These are phyloP conservation scores for Lipomyces spencermartinsiae DNA, from an alignment of 805 yeast species.

Conservation along the genomic window DNA sequence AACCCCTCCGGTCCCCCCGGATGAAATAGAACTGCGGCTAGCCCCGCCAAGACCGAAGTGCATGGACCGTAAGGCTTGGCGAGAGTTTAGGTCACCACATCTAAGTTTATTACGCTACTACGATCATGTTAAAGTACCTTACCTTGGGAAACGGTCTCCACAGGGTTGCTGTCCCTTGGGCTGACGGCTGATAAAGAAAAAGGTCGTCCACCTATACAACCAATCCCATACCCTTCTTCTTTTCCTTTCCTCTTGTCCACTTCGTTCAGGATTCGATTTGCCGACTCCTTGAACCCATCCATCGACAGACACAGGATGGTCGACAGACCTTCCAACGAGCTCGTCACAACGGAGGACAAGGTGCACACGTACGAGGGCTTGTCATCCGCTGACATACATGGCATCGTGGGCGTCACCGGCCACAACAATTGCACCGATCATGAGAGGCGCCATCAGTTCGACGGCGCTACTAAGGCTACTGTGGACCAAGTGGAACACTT, in stretches of 20 bases:
- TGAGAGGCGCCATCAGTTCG: conserved; percentile 2
- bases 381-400: conserved; percentile 4
- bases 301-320: conserved; percentile 2
- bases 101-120: not conserved
- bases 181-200: conserved; percentile 5
- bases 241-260: not conserved
- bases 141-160: conserved; percentile 9
- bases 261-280: conserved; percentile 1
- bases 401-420: not conserved
- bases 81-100: not conserved
- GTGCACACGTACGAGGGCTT: not conserved
- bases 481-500: conserved; percentile 1
- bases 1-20: conserved; percentile 2
- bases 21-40: not conserved
- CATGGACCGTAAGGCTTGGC: conserved; percentile 6
- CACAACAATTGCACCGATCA: conserved; percentile 4
- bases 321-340: conserved; percentile 5
- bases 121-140: conserved; percentile 1
- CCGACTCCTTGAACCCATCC: not conserved
- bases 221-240: not conserved
- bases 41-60: conserved; percentile 2
- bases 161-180: conserved; percentile 9
- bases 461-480: conserved; percentile 2
- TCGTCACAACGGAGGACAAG: conserved; percentile 4
- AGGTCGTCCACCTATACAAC: conserved; percentile 5